Percentiles rank a stretch among this genome's conserved stretches.
Evolutionary conservation across 306 rosid genomes (phyloP).

Genomic region (Styphnolobium japonicum): DNA sequence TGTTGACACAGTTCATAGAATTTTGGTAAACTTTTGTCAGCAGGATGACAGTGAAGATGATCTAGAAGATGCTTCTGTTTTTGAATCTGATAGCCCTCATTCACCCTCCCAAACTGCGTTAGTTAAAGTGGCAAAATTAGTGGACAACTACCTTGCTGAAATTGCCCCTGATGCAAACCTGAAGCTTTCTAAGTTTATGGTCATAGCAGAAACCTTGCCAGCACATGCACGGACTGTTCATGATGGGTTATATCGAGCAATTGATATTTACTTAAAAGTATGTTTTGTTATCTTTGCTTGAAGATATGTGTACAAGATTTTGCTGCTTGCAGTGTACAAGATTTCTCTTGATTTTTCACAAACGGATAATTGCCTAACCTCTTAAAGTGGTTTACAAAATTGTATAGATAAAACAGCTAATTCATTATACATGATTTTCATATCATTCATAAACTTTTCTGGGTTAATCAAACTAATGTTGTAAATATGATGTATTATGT

Average conservation of each 20-base stretch:
- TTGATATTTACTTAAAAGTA: slow-evolving; percentile 88
- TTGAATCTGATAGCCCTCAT: slow-evolving; percentile 84
- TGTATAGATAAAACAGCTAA: not conserved
- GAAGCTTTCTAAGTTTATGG: slow-evolving; percentile 80
- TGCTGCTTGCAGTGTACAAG: not conserved
- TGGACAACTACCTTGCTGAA: slow-evolving; percentile 94
- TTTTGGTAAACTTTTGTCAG: slow-evolving; percentile 84
- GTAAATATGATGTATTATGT: not conserved
- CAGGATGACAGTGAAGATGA: slow-evolving; percentile 97
- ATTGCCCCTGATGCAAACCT: slow-evolving; percentile 97
- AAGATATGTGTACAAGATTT: not conserved
- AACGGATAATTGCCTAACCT: not conserved
- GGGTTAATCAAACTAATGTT: not conserved
- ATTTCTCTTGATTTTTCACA: not conserved
- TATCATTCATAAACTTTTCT: not conserved
- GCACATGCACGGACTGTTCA: slow-evolving; percentile 86
- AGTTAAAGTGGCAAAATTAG: slow-evolving; percentile 78
- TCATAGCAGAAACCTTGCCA: slow-evolving; percentile 87
- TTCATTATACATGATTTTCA: not conserved
- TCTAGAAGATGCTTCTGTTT: slow-evolving; percentile 76
- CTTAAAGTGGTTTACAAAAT: not conserved
- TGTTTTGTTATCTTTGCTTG: slow-evolving; percentile 25
- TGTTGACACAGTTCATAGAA: slow-evolving; percentile 96
- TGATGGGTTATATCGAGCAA: slow-evolving; percentile 90
- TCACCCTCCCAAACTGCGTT: slow-evolving; percentile 84